Percentiles rank a stretch among this genome's conserved stretches.
Conservation (phyloP, 2,329 filamentous ascomycete species). For the Chaetomium olivaceum region DNA sequence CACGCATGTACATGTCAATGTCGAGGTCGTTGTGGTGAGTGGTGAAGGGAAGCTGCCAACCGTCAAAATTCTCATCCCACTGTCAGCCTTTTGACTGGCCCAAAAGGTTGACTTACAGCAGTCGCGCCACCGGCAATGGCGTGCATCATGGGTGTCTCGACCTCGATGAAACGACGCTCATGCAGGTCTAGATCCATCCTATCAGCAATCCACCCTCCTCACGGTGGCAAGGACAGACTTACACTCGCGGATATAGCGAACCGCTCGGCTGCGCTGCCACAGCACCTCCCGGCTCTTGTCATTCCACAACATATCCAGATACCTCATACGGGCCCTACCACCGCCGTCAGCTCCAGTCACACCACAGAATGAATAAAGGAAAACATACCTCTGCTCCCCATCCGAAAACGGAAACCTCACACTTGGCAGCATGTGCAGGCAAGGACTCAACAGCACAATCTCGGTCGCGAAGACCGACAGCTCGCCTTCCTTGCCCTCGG, state of each 20-base stretch:
- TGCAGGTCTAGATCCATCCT: slow-evolving; percentile 62
- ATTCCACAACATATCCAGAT: slow-evolving; percentile 97
- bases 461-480: slow-evolving; percentile 90
- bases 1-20: slow-evolving; percentile 91
- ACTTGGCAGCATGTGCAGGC: slow-evolving; percentile 84
- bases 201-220: slow-evolving; percentile 1
- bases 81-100: too few relatives aligned
- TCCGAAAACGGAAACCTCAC: slow-evolving; percentile 96
- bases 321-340: slow-evolving; percentile 77
- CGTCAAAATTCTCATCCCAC: slow-evolving; percentile 6
- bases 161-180: slow-evolving; percentile 83
- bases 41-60: slow-evolving; percentile 70
- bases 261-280: slow-evolving; percentile 81
- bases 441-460: slow-evolving; percentile 83
- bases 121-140: slow-evolving; percentile 93
- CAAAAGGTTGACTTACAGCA: slow-evolving; percentile 47
- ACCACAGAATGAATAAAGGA: background rate
- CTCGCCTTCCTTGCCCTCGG: slow-evolving; percentile 77
- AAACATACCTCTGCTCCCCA: slow-evolving; percentile 66
- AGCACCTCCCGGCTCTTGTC: slow-evolving; percentile 81
- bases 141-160: slow-evolving; percentile 98
- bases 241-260: slow-evolving; percentile 80
- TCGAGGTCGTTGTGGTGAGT: slow-evolving; percentile 96
- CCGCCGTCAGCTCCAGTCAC: slow-evolving; percentile 13
- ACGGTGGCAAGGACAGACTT: background rate